Base-by-base conservation (phyloP, 345 rosid genomes). In the Camelina laxa region DNA sequence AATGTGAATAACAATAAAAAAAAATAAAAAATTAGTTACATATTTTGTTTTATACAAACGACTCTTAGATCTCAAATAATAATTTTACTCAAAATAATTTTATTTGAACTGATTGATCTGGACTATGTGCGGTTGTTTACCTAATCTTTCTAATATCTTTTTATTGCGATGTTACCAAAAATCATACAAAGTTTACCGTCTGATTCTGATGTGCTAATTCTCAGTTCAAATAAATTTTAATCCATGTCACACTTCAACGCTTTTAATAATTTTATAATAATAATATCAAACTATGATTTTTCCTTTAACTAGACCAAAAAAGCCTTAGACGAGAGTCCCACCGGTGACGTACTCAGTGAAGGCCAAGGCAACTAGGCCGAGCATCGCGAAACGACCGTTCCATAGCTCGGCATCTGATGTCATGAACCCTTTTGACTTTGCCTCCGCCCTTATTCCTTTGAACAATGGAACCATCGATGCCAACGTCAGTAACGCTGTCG, bases 301-400 rank as follows among this genome's bases (percentile, higher is more conserved):
- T 2, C 48, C 2, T 44, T 7, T 16, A 16, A 3, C 53, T 16
- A 16, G 20, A 33, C 9, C 2, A 6, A 12, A 17, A 1, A 71
- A 8, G 9, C 22, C 49, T 69, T 65, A 90, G 12, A 88, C 72
- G 0, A 87, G 79, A 0, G 84, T 64, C 6, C 96, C 87, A 1
- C 96, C 93, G 33, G 80, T 83, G 0, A 90, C 88, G 57, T 50
- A 87, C 70, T 92, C 96, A 0, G 98, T 87, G 69, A 84, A 81
- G 15, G 93, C 97, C 68, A 93, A 61, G 3, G 97, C 96, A 0
- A 90, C 82, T 10, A 90, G 78, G 6, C 98, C 98, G 20, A 90
- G 35, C 98, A 92, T 87, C 0, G 98, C 98, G 0, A 93, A 64
- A 2, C 95, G 86, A 0, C 97, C 98, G 41, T 90, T 93, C 97